Percentiles rank a stretch among this genome's conserved stretches.
Conservation (phyloP, 2,329 filamentous ascomycete genomes). For the Trichocomaceae sp. region DNA sequence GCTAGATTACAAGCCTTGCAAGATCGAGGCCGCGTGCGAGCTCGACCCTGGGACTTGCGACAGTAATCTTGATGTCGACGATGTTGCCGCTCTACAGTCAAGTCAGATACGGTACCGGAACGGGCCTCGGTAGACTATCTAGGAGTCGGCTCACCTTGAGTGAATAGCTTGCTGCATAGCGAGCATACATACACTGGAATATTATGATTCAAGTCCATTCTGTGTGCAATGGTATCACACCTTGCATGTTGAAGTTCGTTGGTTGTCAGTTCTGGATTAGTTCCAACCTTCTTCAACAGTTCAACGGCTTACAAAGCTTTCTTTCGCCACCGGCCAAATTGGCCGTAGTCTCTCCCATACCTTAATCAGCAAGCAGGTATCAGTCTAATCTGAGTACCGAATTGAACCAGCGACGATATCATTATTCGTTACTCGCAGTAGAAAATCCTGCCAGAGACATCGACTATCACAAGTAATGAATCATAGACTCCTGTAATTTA, state of each 20-base stretch:
- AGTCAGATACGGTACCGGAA: not conserved
- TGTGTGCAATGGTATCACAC: not conserved
- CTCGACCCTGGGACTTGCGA: not conserved
- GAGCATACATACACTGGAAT: constrained; percentile 8
- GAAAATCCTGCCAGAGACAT: too few species aligned
- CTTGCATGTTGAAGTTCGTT: not conserved
- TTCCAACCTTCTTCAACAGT: too few species aligned
- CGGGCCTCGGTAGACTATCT: not conserved
- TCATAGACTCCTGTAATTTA: not conserved
- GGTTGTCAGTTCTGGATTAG: not conserved
- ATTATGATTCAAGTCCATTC: not conserved
- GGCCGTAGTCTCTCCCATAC: not conserved
- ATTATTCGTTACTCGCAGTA: too few species aligned
- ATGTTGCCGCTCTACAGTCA: constrained; percentile 6
- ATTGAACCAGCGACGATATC: too few species aligned
- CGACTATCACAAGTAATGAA: not conserved
- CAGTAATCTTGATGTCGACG: constrained; percentile 9
- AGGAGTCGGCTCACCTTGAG: constrained; percentile 8
- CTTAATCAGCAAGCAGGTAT: constrained; percentile 7
- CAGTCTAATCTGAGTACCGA: too few species aligned
- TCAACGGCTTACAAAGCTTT: not conserved
- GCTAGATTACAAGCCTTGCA: constrained; percentile 11
- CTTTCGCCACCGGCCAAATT: constrained; percentile 3
- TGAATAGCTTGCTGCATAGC: constrained; percentile 12
- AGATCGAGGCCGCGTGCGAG: constrained; percentile 7